phyloP scores from a whole-genome alignment of 495 filamentous ascomycete genomes.

The Xylaria acuta region DNA sequence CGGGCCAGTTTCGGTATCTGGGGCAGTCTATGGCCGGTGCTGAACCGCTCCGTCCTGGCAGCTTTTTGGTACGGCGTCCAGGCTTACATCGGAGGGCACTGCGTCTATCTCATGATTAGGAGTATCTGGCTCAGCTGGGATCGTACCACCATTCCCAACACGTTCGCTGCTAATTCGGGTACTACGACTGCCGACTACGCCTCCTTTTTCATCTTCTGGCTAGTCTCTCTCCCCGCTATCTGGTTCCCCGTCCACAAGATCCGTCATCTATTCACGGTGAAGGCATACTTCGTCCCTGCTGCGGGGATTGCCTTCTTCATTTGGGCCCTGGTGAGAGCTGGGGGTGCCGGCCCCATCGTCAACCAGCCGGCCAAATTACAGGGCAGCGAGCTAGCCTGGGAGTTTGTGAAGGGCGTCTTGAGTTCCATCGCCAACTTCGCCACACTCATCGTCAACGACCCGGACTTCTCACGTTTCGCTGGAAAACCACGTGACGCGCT shows the following conservation, averaged over 20 bases:
- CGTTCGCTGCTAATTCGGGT: slow-evolving; percentile 67
- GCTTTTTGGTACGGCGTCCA: slow-evolving; percentile 91
- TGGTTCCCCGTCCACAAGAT: slow-evolving; percentile 81
- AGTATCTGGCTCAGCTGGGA: slow-evolving; percentile 75
- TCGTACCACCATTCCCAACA: slow-evolving; percentile 66
- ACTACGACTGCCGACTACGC: slow-evolving; percentile 78
- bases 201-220: slow-evolving; percentile 87
- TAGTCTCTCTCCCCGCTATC: slow-evolving; percentile 78
- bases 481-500: slow-evolving; percentile 78
- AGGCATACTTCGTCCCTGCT: slow-evolving; percentile 82
- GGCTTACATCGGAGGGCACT: slow-evolving; percentile 82
- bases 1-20: slow-evolving; percentile 85
- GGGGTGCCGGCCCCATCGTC: slow-evolving; percentile 86
- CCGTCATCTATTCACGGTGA: slow-evolving; percentile 90
- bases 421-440: slow-evolving; percentile 91
- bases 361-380: slow-evolving; percentile 67
- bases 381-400: slow-evolving; percentile 79
- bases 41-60: slow-evolving; percentile 89
- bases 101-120: slow-evolving; percentile 80
- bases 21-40: slow-evolving; percentile 88
- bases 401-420: slow-evolving; percentile 85
- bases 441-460: slow-evolving; percentile 83
- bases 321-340: slow-evolving; percentile 83
- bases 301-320: slow-evolving; percentile 90
- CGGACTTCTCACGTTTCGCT: slow-evolving; percentile 90